Conservation (phyloP, 2,329 filamentous ascomycete species). For the Rasamsonia emersonii region DNA sequence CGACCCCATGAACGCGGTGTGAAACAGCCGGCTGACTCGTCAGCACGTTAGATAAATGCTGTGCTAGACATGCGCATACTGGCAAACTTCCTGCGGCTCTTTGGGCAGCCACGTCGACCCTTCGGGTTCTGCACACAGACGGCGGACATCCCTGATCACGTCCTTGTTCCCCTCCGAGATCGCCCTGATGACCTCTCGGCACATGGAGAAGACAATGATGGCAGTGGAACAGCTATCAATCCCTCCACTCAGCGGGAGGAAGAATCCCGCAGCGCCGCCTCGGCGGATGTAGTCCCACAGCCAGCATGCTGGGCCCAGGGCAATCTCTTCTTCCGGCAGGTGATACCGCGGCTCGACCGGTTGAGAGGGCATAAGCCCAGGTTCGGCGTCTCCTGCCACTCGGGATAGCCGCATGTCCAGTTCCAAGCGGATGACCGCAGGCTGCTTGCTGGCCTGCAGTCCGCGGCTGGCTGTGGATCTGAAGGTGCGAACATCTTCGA, state of each 20-base stretch:
- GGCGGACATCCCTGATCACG: constrained; percentile 18
- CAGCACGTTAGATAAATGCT: too few relatives aligned
- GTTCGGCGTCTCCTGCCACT: constrained; percentile 11
- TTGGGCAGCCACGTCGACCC: constrained; percentile 39
- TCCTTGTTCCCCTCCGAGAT: constrained; percentile 16
- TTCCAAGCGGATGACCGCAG: constrained; percentile 21
- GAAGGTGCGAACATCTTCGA: constrained; percentile 56
- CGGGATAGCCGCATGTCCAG: constrained; percentile 17
- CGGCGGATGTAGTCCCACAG: constrained; percentile 26
- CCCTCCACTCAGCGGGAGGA: constrained; percentile 25
- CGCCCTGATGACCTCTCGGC: constrained; percentile 18
- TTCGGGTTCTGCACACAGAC: constrained; percentile 29
- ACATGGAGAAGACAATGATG: constrained; percentile 27
- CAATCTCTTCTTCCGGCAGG: constrained; percentile 20
- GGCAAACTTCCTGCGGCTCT: constrained; percentile 51
- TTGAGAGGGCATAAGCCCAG: constrained; percentile 9
- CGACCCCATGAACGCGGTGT: constrained; percentile 62
- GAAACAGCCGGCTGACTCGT: constrained; percentile 48
- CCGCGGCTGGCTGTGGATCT: constrained; percentile 18
- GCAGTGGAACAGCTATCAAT: constrained; percentile 20
- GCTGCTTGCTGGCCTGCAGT: constrained; percentile 17
- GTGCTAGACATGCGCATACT: too few relatives aligned
- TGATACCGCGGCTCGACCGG: constrained; percentile 12
- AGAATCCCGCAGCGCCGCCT: constrained; percentile 18
- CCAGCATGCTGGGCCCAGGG: constrained; percentile 15